Evolutionary conservation across 2,329 filamentous ascomycete species (phyloP), one percentile per base, ranked within the genome.

Genomic region (Ophiostoma montium): DNA sequence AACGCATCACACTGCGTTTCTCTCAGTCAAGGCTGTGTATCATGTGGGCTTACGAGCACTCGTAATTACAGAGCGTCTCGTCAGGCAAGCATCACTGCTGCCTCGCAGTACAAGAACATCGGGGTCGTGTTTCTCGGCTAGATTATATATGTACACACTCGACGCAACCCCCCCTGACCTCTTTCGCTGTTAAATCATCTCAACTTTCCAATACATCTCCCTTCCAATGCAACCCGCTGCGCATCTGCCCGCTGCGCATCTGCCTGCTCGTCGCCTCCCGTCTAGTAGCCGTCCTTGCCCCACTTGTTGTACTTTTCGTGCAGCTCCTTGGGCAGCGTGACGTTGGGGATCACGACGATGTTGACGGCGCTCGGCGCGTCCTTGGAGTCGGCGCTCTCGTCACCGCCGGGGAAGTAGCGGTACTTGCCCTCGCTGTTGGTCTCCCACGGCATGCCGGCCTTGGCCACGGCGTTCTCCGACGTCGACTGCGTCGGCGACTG

Each of bases 271-370:
- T 42, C 8, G 30, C 13, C 15, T 11, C 18, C 7, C 15, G 30
- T 62, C 64, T 72, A 86, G 70, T 84, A 96, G 59, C 87, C 89
- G 59, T 96, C 92, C 80, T 96, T 96, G 68, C 92, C 92, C 80
- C 86, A 96, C 77, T 98, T 98, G 85, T 98, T 98, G 80, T 84
- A 96, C 72, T 84, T 84, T 60, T 98, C 92, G 72, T 98, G 92
- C 56, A 95, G 79, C 61, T 83, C 76, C 86, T 84, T 88, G 63
- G 92, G 89, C 59, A 96, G 74, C 62, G 83, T 92, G 63, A 98
- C 89, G 63, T 94, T 84, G 61, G 92, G 92, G 49, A 98, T 75
- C 64, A 98, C 82, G 59, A 95, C 89, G 56, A 84, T 85, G 76
- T 98, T 95, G 69, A 98, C 71, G 55, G 92, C 92, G 67, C 86